These are phyloP conservation scores for Debaryomyces fabryi DNA, from an alignment of 1,139 yeast species.

Conservation along the genomic window DNA sequence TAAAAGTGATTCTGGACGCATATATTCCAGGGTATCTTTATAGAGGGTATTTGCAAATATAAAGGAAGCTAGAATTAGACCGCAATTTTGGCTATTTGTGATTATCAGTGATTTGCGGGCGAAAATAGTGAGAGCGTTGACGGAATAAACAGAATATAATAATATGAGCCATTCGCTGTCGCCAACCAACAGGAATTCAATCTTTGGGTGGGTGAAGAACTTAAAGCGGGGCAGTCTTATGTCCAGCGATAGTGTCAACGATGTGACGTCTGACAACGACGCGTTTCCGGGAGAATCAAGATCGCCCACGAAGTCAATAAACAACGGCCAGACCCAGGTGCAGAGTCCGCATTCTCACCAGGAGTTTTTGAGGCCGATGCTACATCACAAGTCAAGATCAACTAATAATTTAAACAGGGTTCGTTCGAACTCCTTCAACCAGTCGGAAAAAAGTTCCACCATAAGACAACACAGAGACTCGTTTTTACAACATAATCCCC, in stretches of 20 bases:
- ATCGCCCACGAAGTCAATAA: slow-evolving; percentile 26
- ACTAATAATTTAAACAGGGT: slow-evolving; percentile 49
- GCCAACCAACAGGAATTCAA: slow-evolving; percentile 44
- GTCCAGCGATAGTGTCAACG: slow-evolving; percentile 46
- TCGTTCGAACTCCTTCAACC: slow-evolving; percentile 40
- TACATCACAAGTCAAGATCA: slow-evolving; percentile 54
- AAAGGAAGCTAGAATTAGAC: neutral
- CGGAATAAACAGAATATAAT: neutral
- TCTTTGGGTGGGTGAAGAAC: slow-evolving; percentile 53
- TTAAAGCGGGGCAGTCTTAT: slow-evolving; percentile 42
- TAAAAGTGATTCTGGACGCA: neutral
- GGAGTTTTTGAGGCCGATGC: slow-evolving; percentile 49
- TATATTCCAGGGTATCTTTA: neutral
- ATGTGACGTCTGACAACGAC: slow-evolving; percentile 38
- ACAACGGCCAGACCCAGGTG: slow-evolving; percentile 13
- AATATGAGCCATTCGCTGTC: slow-evolving; percentile 46
- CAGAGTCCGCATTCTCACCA: slow-evolving; percentile 20
- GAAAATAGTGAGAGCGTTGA: neutral
- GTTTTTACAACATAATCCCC: slow-evolving; percentile 49
- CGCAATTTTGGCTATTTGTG: neutral
- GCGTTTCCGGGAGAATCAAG: slow-evolving; percentile 25
- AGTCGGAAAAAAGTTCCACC: slow-evolving; percentile 33
- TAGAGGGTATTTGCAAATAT: neutral
- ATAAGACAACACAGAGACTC: slow-evolving; percentile 61
- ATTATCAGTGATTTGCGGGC: neutral